phyloP scores from a whole-genome alignment of 2,329 filamentous ascomycete genomes.

The Colletotrichum incanum region DNA sequence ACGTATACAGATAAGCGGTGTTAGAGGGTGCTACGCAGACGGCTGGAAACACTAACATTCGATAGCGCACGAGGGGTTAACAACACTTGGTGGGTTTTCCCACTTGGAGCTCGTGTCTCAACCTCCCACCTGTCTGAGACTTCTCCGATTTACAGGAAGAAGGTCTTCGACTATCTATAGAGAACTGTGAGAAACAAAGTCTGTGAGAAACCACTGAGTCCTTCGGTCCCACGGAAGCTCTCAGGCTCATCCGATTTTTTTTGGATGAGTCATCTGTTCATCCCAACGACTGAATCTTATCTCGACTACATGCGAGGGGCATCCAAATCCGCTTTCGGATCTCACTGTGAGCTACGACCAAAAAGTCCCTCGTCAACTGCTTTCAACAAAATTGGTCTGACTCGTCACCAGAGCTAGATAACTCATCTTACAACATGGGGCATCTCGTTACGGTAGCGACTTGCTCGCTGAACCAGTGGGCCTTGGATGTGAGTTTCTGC shows the following conservation, averaged over 20 bases:
- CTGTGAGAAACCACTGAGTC: neutral
- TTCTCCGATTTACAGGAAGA: neutral
- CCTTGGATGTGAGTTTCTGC: conserved; percentile 60
- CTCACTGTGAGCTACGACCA: neutral
- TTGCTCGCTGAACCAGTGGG: conserved; percentile 57
- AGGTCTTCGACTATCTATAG: neutral
- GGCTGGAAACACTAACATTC: neutral
- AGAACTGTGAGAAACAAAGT: neutral
- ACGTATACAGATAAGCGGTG: neutral
- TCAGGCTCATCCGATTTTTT: neutral
- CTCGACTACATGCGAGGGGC: conserved; percentile 6
- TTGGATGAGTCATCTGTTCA: conserved; percentile 33
- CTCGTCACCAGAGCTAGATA: neutral
- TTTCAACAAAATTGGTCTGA: neutral
- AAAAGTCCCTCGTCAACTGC: neutral
- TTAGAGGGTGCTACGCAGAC: neutral
- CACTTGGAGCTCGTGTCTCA: conserved; percentile 17
- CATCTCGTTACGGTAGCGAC: conserved; percentile 54
- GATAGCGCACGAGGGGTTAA: conserved; percentile 26
- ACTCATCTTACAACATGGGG: conserved; percentile 24
- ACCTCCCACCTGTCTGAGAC: conserved; percentile 27
- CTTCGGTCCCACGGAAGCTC: neutral
- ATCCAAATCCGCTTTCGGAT: conserved; percentile 1
- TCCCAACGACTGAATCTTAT: conserved; percentile 27
- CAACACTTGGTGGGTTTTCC: conserved; percentile 1